Evolutionary conservation across 202 grass and related monocot species (phyloP), one percentile per base, ranked within the genome.

Genomic region (Saccharum hybrid): DNA sequence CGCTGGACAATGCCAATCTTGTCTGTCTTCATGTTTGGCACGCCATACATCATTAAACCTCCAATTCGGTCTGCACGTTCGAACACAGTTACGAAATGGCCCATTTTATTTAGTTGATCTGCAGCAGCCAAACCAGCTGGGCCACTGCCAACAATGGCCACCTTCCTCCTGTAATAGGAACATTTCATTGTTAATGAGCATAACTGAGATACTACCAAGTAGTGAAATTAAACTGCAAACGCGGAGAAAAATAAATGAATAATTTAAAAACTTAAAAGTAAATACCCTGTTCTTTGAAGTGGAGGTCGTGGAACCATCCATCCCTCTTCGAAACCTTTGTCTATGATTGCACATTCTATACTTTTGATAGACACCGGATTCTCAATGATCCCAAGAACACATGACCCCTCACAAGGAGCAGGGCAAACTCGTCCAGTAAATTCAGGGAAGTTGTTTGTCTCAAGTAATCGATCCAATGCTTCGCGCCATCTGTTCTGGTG

Each of bases 341-440:
- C 96, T 78, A 99, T 96, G 45, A 99, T 99, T 23, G 96, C 82
- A 56, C 96, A 99, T 81, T 99, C 96, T 75, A 99, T 99, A 86
- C 91, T 96, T 90, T 99, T 99, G 64, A 99, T 99, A 77, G 96
- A 94, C 51, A 99, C 96, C n/a, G 96, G 93, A 75, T 99, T 99
- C 74, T 99, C 93, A 80, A 92, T 99, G 60, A 99, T 99, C 30
- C 96, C 96, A 80, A 99, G 96, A 78, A 99, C 96, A 60, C 96
- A 99, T 46, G 96, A 96, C 4, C 96, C 96, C 84, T 99, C 96
- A 80, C 96, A 99, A 68, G 96, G 93, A 76, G 96, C 96, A 67
- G 96, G 96, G 71, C 96, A 99, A 28, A 99, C 93, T 79, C 96
- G 84, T 66, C 96, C 96, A 76, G 96, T 99, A 76, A 99, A 99